Evolutionary conservation across 441 rosid genomes (phyloP).

Genomic region (Cnidoscolus chayamansa): DNA sequence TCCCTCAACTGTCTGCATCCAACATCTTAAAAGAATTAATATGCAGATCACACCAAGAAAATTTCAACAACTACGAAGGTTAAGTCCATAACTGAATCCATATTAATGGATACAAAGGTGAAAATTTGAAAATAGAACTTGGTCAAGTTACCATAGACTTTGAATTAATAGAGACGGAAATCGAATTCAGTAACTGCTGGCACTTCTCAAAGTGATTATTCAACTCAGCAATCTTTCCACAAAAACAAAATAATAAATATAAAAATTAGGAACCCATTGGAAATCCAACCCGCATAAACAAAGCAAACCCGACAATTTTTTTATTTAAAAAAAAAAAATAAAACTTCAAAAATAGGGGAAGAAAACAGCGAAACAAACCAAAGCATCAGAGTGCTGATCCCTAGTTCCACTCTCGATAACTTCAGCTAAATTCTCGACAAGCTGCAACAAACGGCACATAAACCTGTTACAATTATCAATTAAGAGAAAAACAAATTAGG

Average conservation of each 20-base stretch:
- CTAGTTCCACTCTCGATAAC: slow-evolving; percentile 68
- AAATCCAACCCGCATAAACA: not conserved
- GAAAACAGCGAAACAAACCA: slow-evolving; percentile 40
- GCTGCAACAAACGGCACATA: slow-evolving; percentile 28
- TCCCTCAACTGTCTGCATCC: slow-evolving; percentile 74
- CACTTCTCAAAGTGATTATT: slow-evolving; percentile 84
- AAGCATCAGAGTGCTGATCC: slow-evolving; percentile 77
- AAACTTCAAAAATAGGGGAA: too few relatives aligned
- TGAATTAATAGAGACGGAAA: slow-evolving; percentile 56
- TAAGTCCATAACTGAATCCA: slow-evolving; percentile 9
- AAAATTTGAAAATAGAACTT: not conserved
- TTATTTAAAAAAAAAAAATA: not conserved
- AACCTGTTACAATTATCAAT: not conserved
- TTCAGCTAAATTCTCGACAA: slow-evolving; percentile 68
- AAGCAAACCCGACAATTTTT: not conserved
- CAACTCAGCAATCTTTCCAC: slow-evolving; percentile 58
- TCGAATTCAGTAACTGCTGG: slow-evolving; percentile 80
- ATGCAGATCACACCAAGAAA: slow-evolving; percentile 10
- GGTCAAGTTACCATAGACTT: slow-evolving; percentile 56
- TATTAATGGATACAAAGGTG: not conserved
- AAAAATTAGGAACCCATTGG: slow-evolving; percentile 8
- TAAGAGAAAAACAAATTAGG: not conserved
- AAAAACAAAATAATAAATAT: slow-evolving; percentile 9
- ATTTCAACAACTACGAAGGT: slow-evolving; percentile 4
- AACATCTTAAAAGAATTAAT: slow-evolving; percentile 7